These are phyloP conservation scores for Hebeloma cylindrosporum DNA, from an alignment of 768 basidiomycete species.

Conservation along the genomic window DNA sequence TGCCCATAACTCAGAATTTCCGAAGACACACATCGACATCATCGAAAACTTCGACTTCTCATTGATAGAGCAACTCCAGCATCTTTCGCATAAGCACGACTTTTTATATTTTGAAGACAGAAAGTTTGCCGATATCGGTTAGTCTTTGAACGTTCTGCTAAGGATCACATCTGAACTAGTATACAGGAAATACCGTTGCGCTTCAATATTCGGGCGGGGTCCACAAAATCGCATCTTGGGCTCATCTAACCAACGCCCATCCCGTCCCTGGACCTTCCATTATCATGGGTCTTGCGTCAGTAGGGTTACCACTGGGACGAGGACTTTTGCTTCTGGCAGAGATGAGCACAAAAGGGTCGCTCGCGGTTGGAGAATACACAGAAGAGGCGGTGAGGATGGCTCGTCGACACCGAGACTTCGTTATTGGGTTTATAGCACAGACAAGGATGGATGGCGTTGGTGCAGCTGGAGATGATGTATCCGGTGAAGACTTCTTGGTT, in stretches of 20 bases:
- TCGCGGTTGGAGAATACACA: slow-evolving; percentile 84
- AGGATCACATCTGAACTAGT: slow-evolving; percentile 5
- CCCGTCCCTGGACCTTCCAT: slow-evolving; percentile 95
- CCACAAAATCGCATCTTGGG: slow-evolving; percentile 93
- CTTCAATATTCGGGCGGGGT: slow-evolving; percentile 93
- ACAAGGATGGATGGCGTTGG: slow-evolving; percentile 74
- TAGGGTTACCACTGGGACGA: slow-evolving; percentile 82
- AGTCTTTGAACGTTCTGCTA: slow-evolving; percentile 22
- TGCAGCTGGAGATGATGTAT: slow-evolving; percentile 29
- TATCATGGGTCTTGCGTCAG: slow-evolving; percentile 82
- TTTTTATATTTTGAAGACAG: slow-evolving; percentile 98
- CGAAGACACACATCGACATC: slow-evolving; percentile 95
- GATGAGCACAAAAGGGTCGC: slow-evolving; percentile 90
- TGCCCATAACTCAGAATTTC: slow-evolving; percentile 26
- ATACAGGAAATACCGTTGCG: slow-evolving; percentile 89
- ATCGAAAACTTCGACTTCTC: slow-evolving; percentile 84
- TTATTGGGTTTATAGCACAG: slow-evolving; percentile 96
- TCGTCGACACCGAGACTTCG: slow-evolving; percentile 75
- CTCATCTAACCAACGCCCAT: slow-evolving; percentile 97
- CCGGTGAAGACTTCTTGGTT: slow-evolving; percentile 81
- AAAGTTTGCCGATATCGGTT: slow-evolving; percentile 98
- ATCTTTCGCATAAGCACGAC: slow-evolving; percentile 77
- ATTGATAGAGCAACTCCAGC: slow-evolving; percentile 66
- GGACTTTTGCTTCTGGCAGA: slow-evolving; percentile 92
- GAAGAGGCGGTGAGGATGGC: slow-evolving; percentile 87